These are phyloP conservation scores for Aspergillus sp. DNA, from an alignment of 2,329 filamentous ascomycete species.

Conservation along the genomic window DNA sequence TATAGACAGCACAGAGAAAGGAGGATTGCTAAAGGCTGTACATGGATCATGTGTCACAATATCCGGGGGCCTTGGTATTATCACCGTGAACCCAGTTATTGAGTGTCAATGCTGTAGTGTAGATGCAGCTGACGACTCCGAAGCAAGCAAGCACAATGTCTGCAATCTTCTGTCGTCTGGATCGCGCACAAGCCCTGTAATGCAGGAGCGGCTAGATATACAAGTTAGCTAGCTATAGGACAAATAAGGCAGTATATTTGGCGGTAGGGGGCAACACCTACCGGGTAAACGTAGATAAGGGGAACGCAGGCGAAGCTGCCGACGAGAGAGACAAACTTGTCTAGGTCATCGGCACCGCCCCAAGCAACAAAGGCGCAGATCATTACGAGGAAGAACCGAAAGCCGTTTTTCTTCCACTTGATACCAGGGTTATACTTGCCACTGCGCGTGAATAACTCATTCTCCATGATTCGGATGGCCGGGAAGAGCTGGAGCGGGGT, in stretches of 20 bases:
- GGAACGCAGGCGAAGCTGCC: constrained; percentile 98
- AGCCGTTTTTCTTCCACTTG: constrained; percentile 99
- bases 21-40: neutral
- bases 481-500: constrained; percentile 97
- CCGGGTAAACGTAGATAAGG: constrained; percentile 94
- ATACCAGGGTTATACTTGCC: constrained; percentile 98
- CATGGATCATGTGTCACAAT: constrained; percentile 54
- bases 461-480: constrained; percentile 93
- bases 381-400: constrained; percentile 89
- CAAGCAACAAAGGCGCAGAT: constrained; percentile 85
- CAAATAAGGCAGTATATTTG: neutral
- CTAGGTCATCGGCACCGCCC: constrained; percentile 86
- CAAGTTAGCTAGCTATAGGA: constrained; percentile 7
- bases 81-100: constrained; percentile 75
- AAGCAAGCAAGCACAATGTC: constrained; percentile 79
- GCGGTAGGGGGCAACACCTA: constrained; percentile 50
- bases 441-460: constrained; percentile 87
- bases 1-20: neutral
- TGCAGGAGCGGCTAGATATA: constrained; percentile 77
- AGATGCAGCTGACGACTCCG: constrained; percentile 82
- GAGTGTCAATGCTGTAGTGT: constrained; percentile 84
- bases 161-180: constrained; percentile 63
- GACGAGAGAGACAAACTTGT: constrained; percentile 95
- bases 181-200: constrained; percentile 74
- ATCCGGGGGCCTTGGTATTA: constrained; percentile 56